phyloP scores from a whole-genome alignment of 768 basidiomycete genomes.

The Leccinum imitatum region DNA sequence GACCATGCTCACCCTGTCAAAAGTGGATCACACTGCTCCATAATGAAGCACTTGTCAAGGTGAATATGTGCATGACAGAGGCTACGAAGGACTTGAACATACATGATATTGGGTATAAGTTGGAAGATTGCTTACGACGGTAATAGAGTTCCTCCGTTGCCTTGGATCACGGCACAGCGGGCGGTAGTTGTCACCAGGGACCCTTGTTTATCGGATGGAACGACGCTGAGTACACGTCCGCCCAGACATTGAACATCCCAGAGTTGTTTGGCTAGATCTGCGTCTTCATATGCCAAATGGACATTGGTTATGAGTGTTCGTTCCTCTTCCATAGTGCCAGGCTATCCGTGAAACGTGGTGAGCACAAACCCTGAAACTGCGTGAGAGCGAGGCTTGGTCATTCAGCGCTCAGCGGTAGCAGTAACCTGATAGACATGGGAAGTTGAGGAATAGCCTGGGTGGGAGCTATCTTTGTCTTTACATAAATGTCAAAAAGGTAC shows the following conservation, averaged over 20 bases:
- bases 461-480: no score
- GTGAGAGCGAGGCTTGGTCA: background rate
- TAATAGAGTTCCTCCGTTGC: constrained; percentile 31
- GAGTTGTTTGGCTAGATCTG: constrained; percentile 24
- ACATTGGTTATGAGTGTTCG: constrained; percentile 27
- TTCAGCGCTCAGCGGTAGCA: background rate
- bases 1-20: constrained; percentile 46
- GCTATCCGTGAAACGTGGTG: background rate
- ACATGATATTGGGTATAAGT: constrained; percentile 17
- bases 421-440: background rate
- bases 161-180: constrained; percentile 15
- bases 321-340: constrained; percentile 2
- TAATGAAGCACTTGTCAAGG: constrained; percentile 68
- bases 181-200: background rate
- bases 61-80: constrained; percentile 66
- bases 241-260: constrained; percentile 34
- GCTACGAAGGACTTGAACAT: constrained; percentile 19
- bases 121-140: constrained; percentile 29
- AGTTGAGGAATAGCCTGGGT: no score
- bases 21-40: constrained; percentile 53
- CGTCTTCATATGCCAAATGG: constrained; percentile 31
- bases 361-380: background rate
- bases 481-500: no score
- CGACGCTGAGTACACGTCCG: constrained; percentile 29
- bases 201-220: constrained; percentile 12